These are phyloP conservation scores for Beauveria caledonica DNA, from an alignment of 2,329 filamentous ascomycete species.

Conservation along the genomic window DNA sequence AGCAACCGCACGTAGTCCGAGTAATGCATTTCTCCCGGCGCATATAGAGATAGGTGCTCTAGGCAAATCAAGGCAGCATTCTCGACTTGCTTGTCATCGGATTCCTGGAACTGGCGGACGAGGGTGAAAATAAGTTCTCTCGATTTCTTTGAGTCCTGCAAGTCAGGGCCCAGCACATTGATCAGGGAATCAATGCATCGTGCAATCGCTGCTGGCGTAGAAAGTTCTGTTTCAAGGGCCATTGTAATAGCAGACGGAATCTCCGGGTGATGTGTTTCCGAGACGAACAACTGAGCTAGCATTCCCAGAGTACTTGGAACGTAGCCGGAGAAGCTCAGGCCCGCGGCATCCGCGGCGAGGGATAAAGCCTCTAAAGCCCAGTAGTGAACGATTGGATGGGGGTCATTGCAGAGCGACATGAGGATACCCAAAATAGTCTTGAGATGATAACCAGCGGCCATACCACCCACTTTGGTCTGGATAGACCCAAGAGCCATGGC, in stretches of 20 bases:
- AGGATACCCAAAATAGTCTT: conserved; percentile 96
- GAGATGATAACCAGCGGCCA: conserved; percentile 92
- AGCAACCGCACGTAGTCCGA: conserved; percentile 72
- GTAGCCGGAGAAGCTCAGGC: conserved; percentile 83
- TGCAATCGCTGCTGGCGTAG: conserved; percentile 74
- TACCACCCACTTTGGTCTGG: conserved; percentile 89
- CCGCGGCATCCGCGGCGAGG: conserved; percentile 82
- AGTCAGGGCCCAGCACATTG: conserved; percentile 89
- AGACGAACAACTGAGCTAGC: conserved; percentile 85
- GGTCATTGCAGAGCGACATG: conserved; percentile 95
- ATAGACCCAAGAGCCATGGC: conserved; percentile 90
- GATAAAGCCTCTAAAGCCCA: conserved; percentile 89
- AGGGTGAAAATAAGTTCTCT: conserved; percentile 84
- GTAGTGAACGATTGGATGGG: conserved; percentile 90
- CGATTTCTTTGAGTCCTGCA: conserved; percentile 89
- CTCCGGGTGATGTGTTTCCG: conserved; percentile 85
- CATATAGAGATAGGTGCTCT: conserved; percentile 88
- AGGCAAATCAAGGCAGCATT: conserved; percentile 73
- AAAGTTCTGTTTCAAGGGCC: conserved; percentile 79
- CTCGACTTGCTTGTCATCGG: conserved; percentile 62
- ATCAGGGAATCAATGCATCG: conserved; percentile 91
- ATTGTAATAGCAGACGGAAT: conserved; percentile 72
- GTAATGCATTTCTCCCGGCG: conserved; percentile 80
- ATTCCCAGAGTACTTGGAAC: conserved; percentile 88
- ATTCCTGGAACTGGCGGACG: conserved; percentile 72